phyloP scores from a whole-genome alignment of 768 basidiomycete species.

The Agaricus blazei region DNA sequence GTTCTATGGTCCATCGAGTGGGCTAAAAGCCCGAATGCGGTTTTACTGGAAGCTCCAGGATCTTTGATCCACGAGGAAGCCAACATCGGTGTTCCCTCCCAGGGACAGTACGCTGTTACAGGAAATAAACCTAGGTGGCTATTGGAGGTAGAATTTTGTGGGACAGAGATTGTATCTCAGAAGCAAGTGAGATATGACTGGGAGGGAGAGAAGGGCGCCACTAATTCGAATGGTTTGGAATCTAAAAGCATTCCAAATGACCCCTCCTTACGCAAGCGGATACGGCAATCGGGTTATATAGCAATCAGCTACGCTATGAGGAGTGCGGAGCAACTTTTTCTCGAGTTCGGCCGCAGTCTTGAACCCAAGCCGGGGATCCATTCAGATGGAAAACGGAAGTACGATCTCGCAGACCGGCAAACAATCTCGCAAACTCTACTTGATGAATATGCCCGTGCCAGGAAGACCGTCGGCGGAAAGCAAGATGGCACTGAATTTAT shows the following conservation, averaged over 20 bases:
- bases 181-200: background rate
- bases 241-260: background rate
- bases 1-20: constrained; percentile 7
- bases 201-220: background rate
- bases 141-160: constrained; percentile 1
- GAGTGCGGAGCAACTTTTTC: constrained; percentile 1
- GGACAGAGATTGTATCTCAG: background rate
- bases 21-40: constrained; percentile 1
- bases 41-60: constrained; percentile 1
- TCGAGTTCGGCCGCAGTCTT: background rate
- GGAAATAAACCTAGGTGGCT: constrained; percentile 4
- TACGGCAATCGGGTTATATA: background rate
- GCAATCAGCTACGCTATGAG: constrained; percentile 9
- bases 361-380: background rate
- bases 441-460: background rate
- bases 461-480: background rate
- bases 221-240: background rate
- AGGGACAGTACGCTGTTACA: constrained; percentile 5
- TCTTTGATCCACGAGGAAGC: background rate
- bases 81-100: background rate
- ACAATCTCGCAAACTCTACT: background rate
- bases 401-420: background rate
- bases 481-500: constrained; percentile 3
- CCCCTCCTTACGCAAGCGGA: background rate
- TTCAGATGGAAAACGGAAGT: background rate